Evolutionary conservation across 2,329 filamentous ascomycete species (phyloP), one percentile per base, ranked within the genome.

Genomic region (Aspergillus udagawae): DNA sequence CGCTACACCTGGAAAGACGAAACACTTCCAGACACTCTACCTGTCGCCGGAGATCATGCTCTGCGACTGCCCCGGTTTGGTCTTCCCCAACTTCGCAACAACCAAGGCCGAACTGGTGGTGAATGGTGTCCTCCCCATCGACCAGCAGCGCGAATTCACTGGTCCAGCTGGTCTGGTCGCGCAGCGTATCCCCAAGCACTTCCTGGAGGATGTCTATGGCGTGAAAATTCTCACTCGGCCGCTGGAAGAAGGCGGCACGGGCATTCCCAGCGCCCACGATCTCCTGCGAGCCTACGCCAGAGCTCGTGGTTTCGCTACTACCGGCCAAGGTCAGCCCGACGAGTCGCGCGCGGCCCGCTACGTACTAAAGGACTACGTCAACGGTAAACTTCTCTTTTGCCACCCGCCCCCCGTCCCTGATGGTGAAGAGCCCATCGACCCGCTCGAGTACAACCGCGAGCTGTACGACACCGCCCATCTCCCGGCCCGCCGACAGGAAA

Each of bases 21-120:
- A 99, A 80, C 94, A 99, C 70, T 99, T 99, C 79, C 94, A 99
- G 75, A 99, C 94, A 1, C 94, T 99, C 58, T 92, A 97, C 72
- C 85, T 99, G 32, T 94, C 90, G 58, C 89, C 94, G 1, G 86
- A 87, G 58, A 91, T 99, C 61, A 84, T 97, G 49, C 84, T 99
- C 6, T 97, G 94, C 76, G 94, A 99, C 86, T 99, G 94, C 71
- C 94, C 94, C 9, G 94, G 94, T 87, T 87, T 99, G 21, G 95
- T 99, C 1, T 97, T 99, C 74, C 92, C 94, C 67, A 97, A 97
- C 77, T 99, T 97, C 67, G 93, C 94, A 56, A 92, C 88, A 49
- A 97, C 92, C 49, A 97, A 97, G 77, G 94, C 91, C 42, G 94
- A 99, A 69, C 85, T 99, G 21, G 94, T 99, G 9, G 94, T 92